Base-by-base conservation (phyloP, 192 early-diverging fungal species). In the Gigaspora rosea region DNA sequence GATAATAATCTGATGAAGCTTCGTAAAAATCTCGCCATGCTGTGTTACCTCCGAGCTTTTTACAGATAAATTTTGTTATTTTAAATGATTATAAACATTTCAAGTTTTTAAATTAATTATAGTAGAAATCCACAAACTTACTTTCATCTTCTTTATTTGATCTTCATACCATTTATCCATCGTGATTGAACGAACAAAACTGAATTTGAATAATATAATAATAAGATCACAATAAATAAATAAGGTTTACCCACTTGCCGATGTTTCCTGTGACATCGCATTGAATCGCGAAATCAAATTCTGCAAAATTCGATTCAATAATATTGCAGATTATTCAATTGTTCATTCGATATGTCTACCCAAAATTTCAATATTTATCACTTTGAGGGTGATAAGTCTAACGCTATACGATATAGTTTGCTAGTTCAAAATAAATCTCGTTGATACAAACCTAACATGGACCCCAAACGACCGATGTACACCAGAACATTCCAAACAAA, bases 161-260 rank as follows among this genome's bases (percentile, higher is more conserved):
- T 98, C 96, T 41, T 94, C 91, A 50, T 88, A 91, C 96, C 96
- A 99, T 78, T 93, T 93, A 84, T 99, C 97, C 97, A 99, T 99
- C 6, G 92, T 92, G 71, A 99, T 93, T 4, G 97, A 99, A n/a
- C 97, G 91, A 57, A 99, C 97, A 89, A 99, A 99, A 82, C 91
- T 92, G 70, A 83, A 78, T 35, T 51, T 5, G 48, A 8, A 46
- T 71, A 13, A 52, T 52, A 13, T 41, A 46, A 73, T 73, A 27
- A 27, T 27, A 27, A 27, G 1, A 27, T 27, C 15, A 68, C 9
- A 50, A 13, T 22, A 68, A 22, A 22, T 0, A 46, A 32, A 62
- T 20, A 18, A 69, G 20, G 15, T 20, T 56, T 35, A 36, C 10
- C 16, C 49, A 56, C 11, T 50, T 69, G 32, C 11, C 27, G 27